Evolutionary conservation across 306 rosid species (phyloP).

Genomic region (Ziziphus jujuba): DNA sequence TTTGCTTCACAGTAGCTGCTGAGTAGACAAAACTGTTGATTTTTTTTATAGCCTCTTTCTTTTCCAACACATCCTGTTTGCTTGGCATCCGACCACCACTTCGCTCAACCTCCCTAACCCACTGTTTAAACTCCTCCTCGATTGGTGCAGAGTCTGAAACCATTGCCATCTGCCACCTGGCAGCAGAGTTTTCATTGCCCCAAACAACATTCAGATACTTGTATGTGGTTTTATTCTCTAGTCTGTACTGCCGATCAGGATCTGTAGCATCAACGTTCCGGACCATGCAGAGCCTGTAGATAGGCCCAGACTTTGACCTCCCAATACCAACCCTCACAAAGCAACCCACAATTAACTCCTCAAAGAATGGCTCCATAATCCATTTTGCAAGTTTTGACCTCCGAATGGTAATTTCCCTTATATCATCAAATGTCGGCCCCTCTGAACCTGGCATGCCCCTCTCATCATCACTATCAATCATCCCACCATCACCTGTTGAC

Average conservation of each 20-base stretch:
- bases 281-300: slow-evolving; percentile 86
- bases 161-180: slow-evolving; percentile 99
- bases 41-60: slow-evolving; percentile 69
- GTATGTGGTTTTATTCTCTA: slow-evolving; percentile 74
- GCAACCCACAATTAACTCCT: slow-evolving; percentile 93
- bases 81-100: slow-evolving; percentile 74
- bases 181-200: slow-evolving; percentile 90
- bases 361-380: slow-evolving; percentile 96
- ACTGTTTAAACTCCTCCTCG: slow-evolving; percentile 86
- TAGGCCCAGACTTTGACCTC: slow-evolving; percentile 70
- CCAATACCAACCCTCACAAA: slow-evolving; percentile 97
- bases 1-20: slow-evolving; percentile 88
- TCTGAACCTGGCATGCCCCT: slow-evolving; percentile 50
- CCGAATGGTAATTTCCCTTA: slow-evolving; percentile 75
- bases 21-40: slow-evolving; percentile 75
- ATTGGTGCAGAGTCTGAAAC: slow-evolving; percentile 70
- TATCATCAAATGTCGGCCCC: slow-evolving; percentile 66
- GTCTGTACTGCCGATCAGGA: slow-evolving; percentile 66
- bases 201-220: slow-evolving; percentile 86
- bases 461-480: slow-evolving; percentile 83
- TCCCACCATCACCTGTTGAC: slow-evolving; percentile 64
- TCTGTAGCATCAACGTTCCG: slow-evolving; percentile 87
- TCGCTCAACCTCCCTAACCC: slow-evolving; percentile 86
- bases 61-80: slow-evolving; percentile 57
- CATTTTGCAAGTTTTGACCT: slow-evolving; percentile 88